Evolutionary conservation across 345 rosid genomes (phyloP).

Genomic region (Salix koriyanagi): DNA sequence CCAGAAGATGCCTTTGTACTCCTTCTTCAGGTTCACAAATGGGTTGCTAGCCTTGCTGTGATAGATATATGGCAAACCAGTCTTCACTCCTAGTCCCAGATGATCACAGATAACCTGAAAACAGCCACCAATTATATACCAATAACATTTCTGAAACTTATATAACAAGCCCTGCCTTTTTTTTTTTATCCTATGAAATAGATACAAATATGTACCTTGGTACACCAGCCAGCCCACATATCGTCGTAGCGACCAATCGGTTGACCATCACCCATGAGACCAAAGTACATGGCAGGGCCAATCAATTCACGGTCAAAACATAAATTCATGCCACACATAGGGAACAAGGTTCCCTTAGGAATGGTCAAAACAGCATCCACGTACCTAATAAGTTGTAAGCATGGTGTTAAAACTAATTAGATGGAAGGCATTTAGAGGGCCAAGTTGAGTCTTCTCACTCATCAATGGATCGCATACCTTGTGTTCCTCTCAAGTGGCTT

Average conservation of each 20-base stretch:
- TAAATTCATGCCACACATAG: conserved; percentile 99
- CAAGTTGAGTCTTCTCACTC: background rate
- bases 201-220: conserved; percentile 40
- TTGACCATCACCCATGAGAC: conserved; percentile 98
- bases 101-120: conserved; percentile 80
- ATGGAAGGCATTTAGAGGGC: background rate
- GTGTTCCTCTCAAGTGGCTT: conserved; percentile 91
- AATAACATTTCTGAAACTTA: background rate
- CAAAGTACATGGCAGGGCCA: conserved; percentile 99
- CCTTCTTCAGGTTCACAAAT: conserved; percentile 83
- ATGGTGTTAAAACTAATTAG: background rate
- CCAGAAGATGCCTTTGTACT: conserved; percentile 91
- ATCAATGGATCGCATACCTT: conserved; percentile 37
- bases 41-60: conserved; percentile 98
- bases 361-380: conserved; percentile 90
- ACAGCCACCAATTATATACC: conserved; percentile 1
- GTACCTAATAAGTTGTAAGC: conserved; percentile 38
- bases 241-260: conserved; percentile 92
- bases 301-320: conserved; percentile 81
- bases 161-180: background rate
- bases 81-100: conserved; percentile 80
- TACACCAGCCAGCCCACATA: conserved; percentile 99
- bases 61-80: conserved; percentile 78
- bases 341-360: conserved; percentile 91
- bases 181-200: background rate